Conservation (phyloP, 2,329 filamentous ascomycete species). For the Xylaria arbuscula region DNA sequence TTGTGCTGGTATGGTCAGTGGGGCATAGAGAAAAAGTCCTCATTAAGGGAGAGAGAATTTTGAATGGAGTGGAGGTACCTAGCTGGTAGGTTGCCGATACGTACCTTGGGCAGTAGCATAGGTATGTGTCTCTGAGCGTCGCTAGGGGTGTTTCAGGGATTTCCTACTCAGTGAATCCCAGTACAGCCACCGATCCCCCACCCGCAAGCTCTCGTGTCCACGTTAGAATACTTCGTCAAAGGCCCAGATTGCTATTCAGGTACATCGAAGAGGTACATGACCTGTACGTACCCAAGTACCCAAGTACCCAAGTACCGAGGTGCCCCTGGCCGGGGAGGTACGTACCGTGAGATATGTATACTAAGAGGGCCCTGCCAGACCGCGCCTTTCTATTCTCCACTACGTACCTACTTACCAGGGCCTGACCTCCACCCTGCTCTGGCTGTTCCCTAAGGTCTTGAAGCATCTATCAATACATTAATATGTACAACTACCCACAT, state of each 20-base stretch:
- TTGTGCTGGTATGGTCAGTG: constrained; percentile 33
- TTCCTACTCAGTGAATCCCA: constrained; percentile 43
- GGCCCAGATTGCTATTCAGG: constrained; percentile 31
- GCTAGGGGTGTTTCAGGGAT: constrained; percentile 44
- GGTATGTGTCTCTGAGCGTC: constrained; percentile 15
- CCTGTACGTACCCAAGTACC: constrained; percentile 36
- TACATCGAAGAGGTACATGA: constrained; percentile 37
- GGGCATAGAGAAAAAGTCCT: constrained; percentile 23
- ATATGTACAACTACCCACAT: constrained; percentile 52
- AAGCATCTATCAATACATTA: constrained; percentile 49
- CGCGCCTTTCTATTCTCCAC: constrained; percentile 46
- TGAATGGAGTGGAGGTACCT: constrained; percentile 27
- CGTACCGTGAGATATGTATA: constrained; percentile 34
- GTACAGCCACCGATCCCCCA: constrained; percentile 44
- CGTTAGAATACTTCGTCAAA: constrained; percentile 33
- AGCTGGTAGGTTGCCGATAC: neutral
- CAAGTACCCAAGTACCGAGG: constrained; percentile 25
- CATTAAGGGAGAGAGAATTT: constrained; percentile 21
- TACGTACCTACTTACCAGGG: constrained; percentile 31
- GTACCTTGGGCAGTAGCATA: neutral
- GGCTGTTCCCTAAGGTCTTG: constrained; percentile 32
- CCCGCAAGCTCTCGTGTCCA: constrained; percentile 32
- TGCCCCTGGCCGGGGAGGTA: constrained; percentile 20
- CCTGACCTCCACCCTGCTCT: constrained; percentile 40
- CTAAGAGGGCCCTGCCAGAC: constrained; percentile 42